These are phyloP conservation scores for Bocquillonia castaneifolia DNA, from an alignment of 441 rosid genomes.

Conservation along the genomic window DNA sequence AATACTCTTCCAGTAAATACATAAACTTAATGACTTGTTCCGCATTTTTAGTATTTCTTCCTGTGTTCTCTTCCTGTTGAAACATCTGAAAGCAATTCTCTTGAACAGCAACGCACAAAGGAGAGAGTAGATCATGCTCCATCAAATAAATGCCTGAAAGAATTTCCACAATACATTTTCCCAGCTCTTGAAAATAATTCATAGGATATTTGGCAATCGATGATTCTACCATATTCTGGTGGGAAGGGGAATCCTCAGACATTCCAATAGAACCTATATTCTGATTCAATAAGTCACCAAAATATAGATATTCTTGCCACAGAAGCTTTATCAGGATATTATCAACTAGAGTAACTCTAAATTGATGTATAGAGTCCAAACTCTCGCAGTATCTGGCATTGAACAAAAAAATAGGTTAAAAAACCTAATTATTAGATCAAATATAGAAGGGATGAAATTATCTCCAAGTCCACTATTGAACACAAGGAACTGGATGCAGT, in stretches of 20 bases:
- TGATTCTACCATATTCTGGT: constrained; percentile 36
- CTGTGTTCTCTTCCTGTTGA: constrained; percentile 42
- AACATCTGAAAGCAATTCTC: constrained; percentile 49
- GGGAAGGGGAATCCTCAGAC: constrained; percentile 27
- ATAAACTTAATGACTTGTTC: constrained; percentile 57
- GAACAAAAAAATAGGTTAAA: constrained; percentile 17
- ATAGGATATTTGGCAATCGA: constrained; percentile 31
- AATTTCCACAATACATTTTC: constrained; percentile 74
- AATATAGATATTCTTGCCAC: constrained; percentile 63
- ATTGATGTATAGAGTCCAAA: constrained; percentile 41
- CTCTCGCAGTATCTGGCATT: constrained; percentile 52
- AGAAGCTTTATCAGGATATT: constrained; percentile 66
- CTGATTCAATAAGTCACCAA: constrained; percentile 30
- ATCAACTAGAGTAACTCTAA: constrained; percentile 52
- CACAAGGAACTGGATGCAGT: constrained; percentile 15
- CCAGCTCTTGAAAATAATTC: constrained; percentile 58
- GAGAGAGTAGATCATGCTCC: constrained; percentile 53
- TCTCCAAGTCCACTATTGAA: not conserved
- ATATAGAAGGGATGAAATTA: not conserved
- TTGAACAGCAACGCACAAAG: constrained; percentile 51
- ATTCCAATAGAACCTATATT: constrained; percentile 25
- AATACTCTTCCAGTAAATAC: constrained; percentile 42
- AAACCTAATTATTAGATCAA: constrained; percentile 11
- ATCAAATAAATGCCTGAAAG: constrained; percentile 53
- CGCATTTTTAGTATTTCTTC: constrained; percentile 34